Evolutionary conservation across 2,329 filamentous ascomycete species (phyloP), one percentile per base, ranked within the genome.

Genomic region (Dendrostoma leiphaemia): DNA sequence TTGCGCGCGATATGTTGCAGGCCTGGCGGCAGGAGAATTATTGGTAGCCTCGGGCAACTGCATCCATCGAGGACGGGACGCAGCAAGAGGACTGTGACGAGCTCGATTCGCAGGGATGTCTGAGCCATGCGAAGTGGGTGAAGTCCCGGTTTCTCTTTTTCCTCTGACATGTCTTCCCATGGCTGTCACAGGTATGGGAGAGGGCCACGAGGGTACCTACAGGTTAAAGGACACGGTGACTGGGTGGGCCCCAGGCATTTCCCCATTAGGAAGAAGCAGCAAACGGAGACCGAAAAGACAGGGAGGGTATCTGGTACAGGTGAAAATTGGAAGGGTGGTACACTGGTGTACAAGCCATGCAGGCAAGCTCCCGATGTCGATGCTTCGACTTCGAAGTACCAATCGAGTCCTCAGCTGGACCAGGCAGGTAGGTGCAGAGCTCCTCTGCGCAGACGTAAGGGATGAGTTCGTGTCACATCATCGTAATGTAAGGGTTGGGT

Each of bases 1-100:
- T 57, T 48, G 50, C 35, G 24, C 24, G 52, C n/a, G n/a, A n/a
- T n/a, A 56, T 41, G 52, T 55, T 52, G 56, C 56, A 58, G 48
- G 57, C 48, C 52, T 51, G 50, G 53, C 53, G 50, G 53, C 49
- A 53, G 43, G 50, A 49, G 32, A 50, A 51, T 48, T 48, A 57
- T 32, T 54, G 41, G 56, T 40, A 51, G 53, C 48, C 43, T 41
- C 57, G 57, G 57, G 47, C 44, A 15, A 51, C 10, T 59, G 57
- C 57, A 59, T 35, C 43, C 23, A 40, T 52, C 41, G 44, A 46
- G 46, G 43, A 40, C 35, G 45, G 54, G 51, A 44, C 21, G 32
- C 24, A 37, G 43, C 49, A 43, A 48, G 13, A 50, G 38, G 43
- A 37, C 24, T 26, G n/a, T 23, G 40, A 41, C 23, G 23, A 34